Evolutionary conservation across 768 basidiomycete genomes (phyloP), one percentile per base, ranked within the genome.

Genomic region (Albatrellus ellisii): DNA sequence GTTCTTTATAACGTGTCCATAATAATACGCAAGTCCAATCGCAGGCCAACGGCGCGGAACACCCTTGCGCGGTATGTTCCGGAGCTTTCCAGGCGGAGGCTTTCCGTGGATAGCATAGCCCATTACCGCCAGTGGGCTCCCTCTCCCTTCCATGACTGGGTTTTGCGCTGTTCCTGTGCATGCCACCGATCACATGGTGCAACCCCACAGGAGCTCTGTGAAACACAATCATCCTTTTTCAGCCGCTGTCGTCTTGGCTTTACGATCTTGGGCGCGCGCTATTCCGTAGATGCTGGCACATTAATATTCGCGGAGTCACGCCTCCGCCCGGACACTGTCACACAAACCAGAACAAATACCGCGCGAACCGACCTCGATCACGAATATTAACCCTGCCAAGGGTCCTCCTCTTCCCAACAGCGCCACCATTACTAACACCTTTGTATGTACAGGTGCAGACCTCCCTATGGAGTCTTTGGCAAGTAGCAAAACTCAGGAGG

Each of bases 391-490:
- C n/a, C n/a, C n/a, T n/a, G n/a, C n/a, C n/a, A n/a, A n/a, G n/a
- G n/a, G n/a, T n/a, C n/a, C n/a, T n/a, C n/a, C n/a, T n/a, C n/a
- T n/a, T n/a, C n/a, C n/a, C n/a, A n/a, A n/a, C n/a, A n/a, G n/a
- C n/a, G n/a, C n/a, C n/a, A n/a, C n/a, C n/a, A n/a, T n/a, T n/a
- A n/a, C n/a, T n/a, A n/a, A n/a, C n/a, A n/a, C n/a, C n/a, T n/a
- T n/a, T n/a, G n/a, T n/a, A n/a, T n/a, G n/a, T n/a, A n/a, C n/a
- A n/a, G n/a, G n/a, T n/a, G n/a, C n/a, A n/a, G n/a, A n/a, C n/a
- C n/a, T 26, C 25, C 10, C 20, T 25, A 81, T 82, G 79, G 67
- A 79, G 34, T 79, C 79, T 0, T 64, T 68, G 15, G 62, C 67
- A 1, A 62, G 59, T 45, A 65, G 70, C 48, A 47, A 46, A 2